These are phyloP conservation scores for Cyberlindnera euphorbiae DNA, from an alignment of 805 yeast genomes.

Conservation along the genomic window DNA sequence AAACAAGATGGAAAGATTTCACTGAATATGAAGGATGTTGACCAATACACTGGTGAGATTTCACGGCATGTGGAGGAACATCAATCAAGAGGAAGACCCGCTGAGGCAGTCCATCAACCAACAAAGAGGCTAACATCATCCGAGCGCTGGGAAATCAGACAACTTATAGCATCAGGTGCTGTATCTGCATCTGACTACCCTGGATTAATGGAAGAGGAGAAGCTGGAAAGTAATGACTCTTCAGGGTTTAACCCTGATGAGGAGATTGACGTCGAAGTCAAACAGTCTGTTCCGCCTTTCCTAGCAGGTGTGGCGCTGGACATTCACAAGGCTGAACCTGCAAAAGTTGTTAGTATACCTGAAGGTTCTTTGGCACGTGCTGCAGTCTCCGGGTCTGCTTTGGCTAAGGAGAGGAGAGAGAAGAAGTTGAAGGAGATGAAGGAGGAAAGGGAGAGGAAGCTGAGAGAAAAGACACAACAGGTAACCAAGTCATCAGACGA, in stretches of 20 bases:
- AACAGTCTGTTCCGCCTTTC: constrained; percentile 66
- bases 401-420: constrained; percentile 63
- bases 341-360: constrained; percentile 61
- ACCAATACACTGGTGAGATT: constrained; percentile 60
- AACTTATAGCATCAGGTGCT: constrained; percentile 76
- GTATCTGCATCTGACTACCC: constrained; percentile 65
- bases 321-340: constrained; percentile 39
- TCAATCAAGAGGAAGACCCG: constrained; percentile 1
- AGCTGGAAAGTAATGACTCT: constrained; percentile 23
- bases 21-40: constrained; percentile 65
- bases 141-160: constrained; percentile 87
- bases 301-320: constrained; percentile 48
- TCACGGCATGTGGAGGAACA: constrained; percentile 15
- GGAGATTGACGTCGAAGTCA: constrained; percentile 70
- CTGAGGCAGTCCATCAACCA: not conserved
- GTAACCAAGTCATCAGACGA: constrained; percentile 8
- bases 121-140: constrained; percentile 61
- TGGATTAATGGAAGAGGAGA: constrained; percentile 42
- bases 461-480: constrained; percentile 30
- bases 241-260: constrained; percentile 23
- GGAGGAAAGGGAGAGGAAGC: constrained; percentile 54
- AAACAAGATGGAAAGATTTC: constrained; percentile 44
- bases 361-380: constrained; percentile 76
- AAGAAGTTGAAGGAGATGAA: constrained; percentile 45
- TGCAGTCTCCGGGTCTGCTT: constrained; percentile 68